Evolutionary conservation across 176 grass and related monocot species (phyloP).

Genomic region (Luzula sylvatica): DNA sequence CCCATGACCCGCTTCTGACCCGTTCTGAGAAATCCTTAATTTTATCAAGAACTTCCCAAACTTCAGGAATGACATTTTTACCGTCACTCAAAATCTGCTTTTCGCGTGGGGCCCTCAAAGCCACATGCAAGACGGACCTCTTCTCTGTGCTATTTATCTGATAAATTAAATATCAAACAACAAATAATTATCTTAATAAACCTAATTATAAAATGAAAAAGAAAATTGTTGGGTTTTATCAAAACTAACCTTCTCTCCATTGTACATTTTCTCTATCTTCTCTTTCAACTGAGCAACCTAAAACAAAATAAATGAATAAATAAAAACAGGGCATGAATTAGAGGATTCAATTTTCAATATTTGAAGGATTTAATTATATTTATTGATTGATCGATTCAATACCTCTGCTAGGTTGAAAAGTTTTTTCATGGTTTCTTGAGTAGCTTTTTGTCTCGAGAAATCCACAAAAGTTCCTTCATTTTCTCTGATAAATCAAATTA

Average conservation of each 20-base stretch:
- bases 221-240: not conserved
- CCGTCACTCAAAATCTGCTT: constrained; percentile 70
- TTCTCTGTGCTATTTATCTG: constrained; percentile 93
- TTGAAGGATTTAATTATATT: not conserved
- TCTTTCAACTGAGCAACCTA: constrained; percentile 73
- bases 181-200: constrained; percentile 2
- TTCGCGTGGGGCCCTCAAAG: constrained; percentile 63
- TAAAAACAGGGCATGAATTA: too few species aligned
- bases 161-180: too few species aligned
- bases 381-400: not conserved
- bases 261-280: constrained; percentile 86
- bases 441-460: constrained; percentile 59
- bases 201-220: constrained; percentile 3
- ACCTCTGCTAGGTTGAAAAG: constrained; percentile 86
- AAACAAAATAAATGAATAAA: not conserved
- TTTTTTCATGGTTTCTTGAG: constrained; percentile 51
- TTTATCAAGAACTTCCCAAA: constrained; percentile 84
- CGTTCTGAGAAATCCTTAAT: constrained; percentile 92
- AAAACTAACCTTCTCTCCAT: constrained; percentile 44
- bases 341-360: too few species aligned
- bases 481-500: constrained; percentile 33
- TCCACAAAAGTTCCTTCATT: constrained; percentile 63
- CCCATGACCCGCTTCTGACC: constrained; percentile 83
- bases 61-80: constrained; percentile 63
- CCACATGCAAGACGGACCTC: constrained; percentile 84